Evolutionary conservation across 805 yeast genomes (phyloP).

Genomic region (Gaillardinia entomophila): DNA sequence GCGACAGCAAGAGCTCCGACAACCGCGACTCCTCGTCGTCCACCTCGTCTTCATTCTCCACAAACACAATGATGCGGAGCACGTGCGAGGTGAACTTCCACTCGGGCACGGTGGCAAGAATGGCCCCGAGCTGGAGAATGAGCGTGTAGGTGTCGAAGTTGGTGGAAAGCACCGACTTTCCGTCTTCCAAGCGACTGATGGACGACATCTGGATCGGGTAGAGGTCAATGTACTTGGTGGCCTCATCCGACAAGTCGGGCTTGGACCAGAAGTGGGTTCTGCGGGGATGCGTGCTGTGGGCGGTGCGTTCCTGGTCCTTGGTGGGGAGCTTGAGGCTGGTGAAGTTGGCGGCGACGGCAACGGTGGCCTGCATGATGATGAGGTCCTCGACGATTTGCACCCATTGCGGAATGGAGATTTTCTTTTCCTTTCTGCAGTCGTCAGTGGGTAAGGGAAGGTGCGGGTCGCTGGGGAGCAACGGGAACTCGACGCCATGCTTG

Average conservation of each 20-base stretch:
- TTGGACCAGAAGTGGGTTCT: constrained; percentile 8
- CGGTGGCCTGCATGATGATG: constrained; percentile 80
- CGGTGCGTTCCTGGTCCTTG: constrained; percentile 15
- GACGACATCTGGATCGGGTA: constrained; percentile 98
- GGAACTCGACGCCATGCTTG: constrained; percentile 31
- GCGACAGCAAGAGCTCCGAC: constrained; percentile 55
- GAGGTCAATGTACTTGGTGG: constrained; percentile 66
- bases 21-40: constrained; percentile 65
- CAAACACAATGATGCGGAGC: constrained; percentile 83
- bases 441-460: constrained; percentile 64
- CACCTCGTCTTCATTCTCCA: constrained; percentile 68
- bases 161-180: constrained; percentile 69
- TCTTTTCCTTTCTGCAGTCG: constrained; percentile 61
- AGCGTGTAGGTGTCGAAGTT: constrained; percentile 95
- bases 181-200: constrained; percentile 58
- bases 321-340: constrained; percentile 60
- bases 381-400: constrained; percentile 89
- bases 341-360: constrained; percentile 92
- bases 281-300: not conserved
- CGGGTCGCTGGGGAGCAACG: constrained; percentile 15
- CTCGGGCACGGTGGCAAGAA: constrained; percentile 84
- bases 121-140: constrained; percentile 90
- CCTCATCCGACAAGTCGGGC: constrained; percentile 11
- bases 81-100: constrained; percentile 73
- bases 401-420: constrained; percentile 76